Conservation (phyloP, 169 alveolate species). For the Babesia gibsoni region DNA sequence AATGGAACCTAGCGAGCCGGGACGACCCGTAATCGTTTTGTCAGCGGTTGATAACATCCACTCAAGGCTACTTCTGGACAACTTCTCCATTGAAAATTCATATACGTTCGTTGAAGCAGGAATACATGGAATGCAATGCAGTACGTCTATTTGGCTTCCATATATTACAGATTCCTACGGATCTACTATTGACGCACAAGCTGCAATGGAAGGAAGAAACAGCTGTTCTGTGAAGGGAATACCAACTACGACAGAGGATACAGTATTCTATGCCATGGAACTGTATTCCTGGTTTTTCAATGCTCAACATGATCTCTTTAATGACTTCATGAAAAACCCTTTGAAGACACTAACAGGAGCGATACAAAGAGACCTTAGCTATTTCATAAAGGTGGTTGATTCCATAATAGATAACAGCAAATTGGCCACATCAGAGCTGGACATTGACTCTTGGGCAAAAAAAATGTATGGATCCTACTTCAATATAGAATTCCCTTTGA, state of each 20-base stretch:
- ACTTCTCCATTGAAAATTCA: slow-evolving; percentile 26
- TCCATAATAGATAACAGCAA: slow-evolving; percentile 15
- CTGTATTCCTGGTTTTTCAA: slow-evolving; percentile 50
- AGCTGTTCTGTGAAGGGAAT: slow-evolving; percentile 65
- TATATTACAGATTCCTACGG: slow-evolving; percentile 51
- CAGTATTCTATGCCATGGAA: slow-evolving; percentile 44
- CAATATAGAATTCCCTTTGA: slow-evolving; percentile 5
- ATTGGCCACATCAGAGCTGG: not conserved
- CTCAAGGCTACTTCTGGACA: slow-evolving; percentile 49
- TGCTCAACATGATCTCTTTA: slow-evolving; percentile 26
- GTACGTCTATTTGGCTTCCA: slow-evolving; percentile 50
- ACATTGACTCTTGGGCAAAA: slow-evolving; percentile 7
- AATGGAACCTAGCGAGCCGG: not conserved
- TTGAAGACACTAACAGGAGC: slow-evolving; percentile 22
- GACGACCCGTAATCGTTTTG: not conserved
- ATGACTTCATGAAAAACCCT: slow-evolving; percentile 48
- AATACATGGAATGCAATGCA: slow-evolving; percentile 65
- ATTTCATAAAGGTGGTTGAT: slow-evolving; percentile 15
- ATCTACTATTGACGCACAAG: slow-evolving; percentile 19
- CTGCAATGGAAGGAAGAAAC: not conserved
- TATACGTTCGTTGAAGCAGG: slow-evolving; percentile 54
- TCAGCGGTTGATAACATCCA: slow-evolving; percentile 66
- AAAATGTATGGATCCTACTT: slow-evolving; percentile 13
- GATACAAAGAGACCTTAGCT: not conserved
- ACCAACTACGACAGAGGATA: slow-evolving; percentile 42